Conservation (phyloP, 1,139 yeast genomes). For the Diutina catenulata region DNA sequence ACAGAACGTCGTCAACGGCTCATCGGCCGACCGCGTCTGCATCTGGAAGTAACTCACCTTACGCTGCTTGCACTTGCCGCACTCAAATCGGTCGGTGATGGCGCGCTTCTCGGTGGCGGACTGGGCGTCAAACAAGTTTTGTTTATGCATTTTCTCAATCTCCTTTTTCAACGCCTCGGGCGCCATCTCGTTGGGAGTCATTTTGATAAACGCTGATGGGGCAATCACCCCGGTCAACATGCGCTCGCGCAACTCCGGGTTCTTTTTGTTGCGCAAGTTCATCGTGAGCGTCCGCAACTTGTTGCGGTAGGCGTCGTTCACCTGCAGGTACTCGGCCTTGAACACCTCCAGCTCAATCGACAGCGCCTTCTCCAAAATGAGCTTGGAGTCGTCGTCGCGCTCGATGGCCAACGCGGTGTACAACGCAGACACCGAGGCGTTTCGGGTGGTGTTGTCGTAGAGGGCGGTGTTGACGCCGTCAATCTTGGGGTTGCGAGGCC, state of each 20-base stretch:
- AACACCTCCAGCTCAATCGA: constrained; percentile 67
- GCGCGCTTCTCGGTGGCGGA: constrained; percentile 98
- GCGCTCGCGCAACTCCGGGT: constrained; percentile 69
- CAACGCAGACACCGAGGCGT: constrained; percentile 71
- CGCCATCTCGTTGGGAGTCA: constrained; percentile 91
- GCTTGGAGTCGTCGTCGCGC: constrained; percentile 39
- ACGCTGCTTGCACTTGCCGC: constrained; percentile 96
- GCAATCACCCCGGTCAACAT: constrained; percentile 54
- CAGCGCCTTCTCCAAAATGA: constrained; percentile 52
- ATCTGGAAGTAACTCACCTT: constrained; percentile 93
- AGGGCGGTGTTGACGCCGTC: constrained; percentile 68
- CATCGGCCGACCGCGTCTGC: constrained; percentile 98
- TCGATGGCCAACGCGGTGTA: constrained; percentile 87
- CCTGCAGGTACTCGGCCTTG: constrained; percentile 42
- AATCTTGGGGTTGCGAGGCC: constrained; percentile 64
- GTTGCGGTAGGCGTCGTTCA: constrained; percentile 55
- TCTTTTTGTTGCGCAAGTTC: constrained; percentile 80
- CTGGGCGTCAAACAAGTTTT: constrained; percentile 90
- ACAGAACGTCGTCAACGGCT: constrained; percentile 94
- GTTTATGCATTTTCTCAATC: constrained; percentile 73
- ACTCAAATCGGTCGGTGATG: constrained; percentile 89
- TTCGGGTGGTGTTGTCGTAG: constrained; percentile 69
- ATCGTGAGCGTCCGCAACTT: constrained; percentile 74
- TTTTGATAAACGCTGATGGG: constrained; percentile 55
- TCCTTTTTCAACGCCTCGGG: constrained; percentile 81